Base-by-base conservation (phyloP, 768 basidiomycete genomes). In the Galerina sulciceps region DNA sequence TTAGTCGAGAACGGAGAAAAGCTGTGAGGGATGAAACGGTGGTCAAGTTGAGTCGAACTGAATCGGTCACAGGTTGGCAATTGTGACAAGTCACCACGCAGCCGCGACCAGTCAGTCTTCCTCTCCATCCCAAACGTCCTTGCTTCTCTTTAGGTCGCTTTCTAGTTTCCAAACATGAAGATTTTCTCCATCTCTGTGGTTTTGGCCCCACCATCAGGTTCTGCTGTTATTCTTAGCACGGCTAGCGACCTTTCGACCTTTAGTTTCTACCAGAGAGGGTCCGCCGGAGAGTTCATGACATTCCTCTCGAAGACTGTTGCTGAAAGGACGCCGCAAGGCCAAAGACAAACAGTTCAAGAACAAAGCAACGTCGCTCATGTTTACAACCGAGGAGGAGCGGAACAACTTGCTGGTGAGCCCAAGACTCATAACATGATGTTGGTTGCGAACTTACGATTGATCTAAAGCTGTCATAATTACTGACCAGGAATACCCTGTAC, bases 241-340 rank as follows among this genome's bases (percentile, higher is more conserved):
- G 87, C 89, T 14, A 85, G 81, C 43, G 96, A 99, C 70, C 83
- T 98, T 13, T 91, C 90, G 23, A 89, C 89, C 10, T 98, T 96
- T 79, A 90, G 90, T 31, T 99, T 98, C 81, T 97, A 96, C 75
- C 94, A 97, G 77, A 81, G 85, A 61, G 89, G 93, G 46, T 87
- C 90, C 15, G 87, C 96, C 51, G 85, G 80, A 51, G 96, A 99
- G 77, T 98, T 99, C 75, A 84, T 99, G 86, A 82, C 85, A 22
- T 99, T 99, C 83, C 90, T 97, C 73, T 86, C 90, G 45, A 94
- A 88, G 82, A 98, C 95, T 1, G 94, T 98, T 34, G 88, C 87
- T 38, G 93, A 96, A 67, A 82, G 95, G 44, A 99, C 96, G 14
- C 79, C 82, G 6, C 86, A 87, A 59, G 94, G 94, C 15, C 92